Evolutionary conservation across 1,284 basidiomycete genomes (phyloP), one percentile per base, ranked within the genome.

Genomic region (Ustanciosporium gigantosporum): DNA sequence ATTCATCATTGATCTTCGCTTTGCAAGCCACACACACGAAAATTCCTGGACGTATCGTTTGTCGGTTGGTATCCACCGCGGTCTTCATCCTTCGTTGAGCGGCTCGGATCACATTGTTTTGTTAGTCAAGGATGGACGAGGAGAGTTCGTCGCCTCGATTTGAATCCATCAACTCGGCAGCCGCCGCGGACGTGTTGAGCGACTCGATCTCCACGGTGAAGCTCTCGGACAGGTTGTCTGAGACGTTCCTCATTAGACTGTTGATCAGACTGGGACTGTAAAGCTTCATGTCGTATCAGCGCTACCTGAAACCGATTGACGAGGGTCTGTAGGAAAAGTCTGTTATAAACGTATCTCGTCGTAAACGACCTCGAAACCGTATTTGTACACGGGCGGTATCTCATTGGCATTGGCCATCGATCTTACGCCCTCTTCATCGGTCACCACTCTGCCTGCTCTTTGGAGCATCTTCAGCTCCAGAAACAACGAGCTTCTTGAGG

Each of bases 111-210:
- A 91, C 86, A 77, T 91, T 91, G 31, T 88, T 86, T 81, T 95
- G 92, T 78, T 94, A 95, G 69, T 93, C 89, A 47, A 94, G 83
- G 43, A 95, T 90, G 56, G 87, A 88, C 0, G 88, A 90, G 3
- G 87, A 86, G 36, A 91, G 81, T 74, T 93, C 90, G 65, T 93
- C 90, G 34, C 88, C 86, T 20, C 87, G 87, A 72, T 89, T 89
- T 15, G 88, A 83, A 14, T 89, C 87, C 87, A 95, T 93, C 32
- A 59, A 22, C 32, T 47, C 55, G 5, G 68, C 58, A 11, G 70
- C 72, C 8, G 90, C 88, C 73, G 87, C 89, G 45, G 89, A 84
- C 11, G 90, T 86, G 62, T 88, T 88, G 41, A 94, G 77, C 36
- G 83, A 81, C 69, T 95, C 91, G 3, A 95, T 80, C 57, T 89